Evolutionary conservation across 139 green algal species (phyloP).

Genomic region (Limnomonas spitsbergensis): DNA sequence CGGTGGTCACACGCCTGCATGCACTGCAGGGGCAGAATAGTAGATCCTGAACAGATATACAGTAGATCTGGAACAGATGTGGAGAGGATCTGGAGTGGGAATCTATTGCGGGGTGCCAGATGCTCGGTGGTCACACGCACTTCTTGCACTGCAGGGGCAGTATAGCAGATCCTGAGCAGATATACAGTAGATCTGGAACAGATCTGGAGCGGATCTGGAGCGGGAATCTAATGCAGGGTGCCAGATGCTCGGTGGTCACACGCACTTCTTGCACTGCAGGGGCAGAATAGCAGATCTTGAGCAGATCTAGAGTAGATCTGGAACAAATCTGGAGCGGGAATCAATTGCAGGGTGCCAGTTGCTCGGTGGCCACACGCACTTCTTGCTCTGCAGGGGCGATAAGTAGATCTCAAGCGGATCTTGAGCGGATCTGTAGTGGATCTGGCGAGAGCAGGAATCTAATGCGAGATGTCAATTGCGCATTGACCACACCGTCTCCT

Average conservation of each 20-base stretch:
- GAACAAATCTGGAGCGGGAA: too few species aligned
- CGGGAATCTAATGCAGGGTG: background rate
- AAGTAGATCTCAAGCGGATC: too few species aligned
- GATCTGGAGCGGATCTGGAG: too few species aligned
- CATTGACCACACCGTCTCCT: slow-evolving; percentile 61
- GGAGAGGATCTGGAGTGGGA: too few species aligned
- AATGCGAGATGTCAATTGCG: slow-evolving; percentile 11
- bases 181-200: too few species aligned
- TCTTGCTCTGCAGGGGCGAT: slow-evolving; percentile 56
- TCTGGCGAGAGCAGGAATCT: too few species aligned
- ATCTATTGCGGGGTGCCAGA: background rate
- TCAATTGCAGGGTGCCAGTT: background rate
- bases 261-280: slow-evolving; percentile 59
- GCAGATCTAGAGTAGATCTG: too few species aligned
- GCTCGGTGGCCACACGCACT: slow-evolving; percentile 62
- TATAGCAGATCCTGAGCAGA: too few species aligned
- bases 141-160: slow-evolving; percentile 59
- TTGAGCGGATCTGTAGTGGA: too few species aligned
- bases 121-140: slow-evolving; percentile 62
- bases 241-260: slow-evolving; percentile 55
- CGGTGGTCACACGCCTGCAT: slow-evolving; percentile 64
- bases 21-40: slow-evolving; percentile 54
- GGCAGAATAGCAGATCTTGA: slow-evolving; percentile 45
- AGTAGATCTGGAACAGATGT: too few species aligned
- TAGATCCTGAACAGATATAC: too few species aligned